These are phyloP conservation scores for Colletotrichum sublineola DNA, from an alignment of 2,329 filamentous ascomycete genomes.

Conservation along the genomic window DNA sequence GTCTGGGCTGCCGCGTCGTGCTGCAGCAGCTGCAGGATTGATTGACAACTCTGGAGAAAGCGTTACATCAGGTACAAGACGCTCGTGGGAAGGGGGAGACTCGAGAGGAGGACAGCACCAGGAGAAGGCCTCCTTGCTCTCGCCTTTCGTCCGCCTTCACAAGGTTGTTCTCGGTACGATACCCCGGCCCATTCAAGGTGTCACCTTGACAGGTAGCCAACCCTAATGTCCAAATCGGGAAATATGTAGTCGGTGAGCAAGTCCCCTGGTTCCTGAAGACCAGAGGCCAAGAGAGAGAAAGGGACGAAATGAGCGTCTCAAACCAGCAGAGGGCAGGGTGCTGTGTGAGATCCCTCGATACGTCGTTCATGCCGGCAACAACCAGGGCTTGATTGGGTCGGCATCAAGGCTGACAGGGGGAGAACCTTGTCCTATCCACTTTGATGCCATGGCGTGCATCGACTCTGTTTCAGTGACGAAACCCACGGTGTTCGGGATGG, in stretches of 20 bases:
- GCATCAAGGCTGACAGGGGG: constrained; percentile 51
- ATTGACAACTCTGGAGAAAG: constrained; percentile 1
- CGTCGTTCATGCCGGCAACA: constrained; percentile 47
- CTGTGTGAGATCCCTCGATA: constrained; percentile 46
- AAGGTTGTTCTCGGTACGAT: constrained; percentile 3
- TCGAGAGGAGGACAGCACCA: background rate
- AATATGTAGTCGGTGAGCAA: background rate
- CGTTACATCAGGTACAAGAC: constrained; percentile 2
- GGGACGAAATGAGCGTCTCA: constrained; percentile 46
- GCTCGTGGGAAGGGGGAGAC: background rate
- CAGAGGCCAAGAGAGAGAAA: constrained; percentile 22
- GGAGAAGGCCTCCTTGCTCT: constrained; percentile 7
- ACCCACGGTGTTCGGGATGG: constrained; percentile 59
- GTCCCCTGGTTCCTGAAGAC: background rate
- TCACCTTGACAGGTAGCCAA: constrained; percentile 12
- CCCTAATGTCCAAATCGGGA: background rate
- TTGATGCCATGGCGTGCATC: constrained; percentile 46
- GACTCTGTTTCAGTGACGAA: constrained; percentile 60
- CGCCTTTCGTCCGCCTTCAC: background rate
- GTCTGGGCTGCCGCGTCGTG: constrained; percentile 24
- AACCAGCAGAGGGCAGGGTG: constrained; percentile 47
- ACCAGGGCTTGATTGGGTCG: constrained; percentile 49
- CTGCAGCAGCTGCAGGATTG: background rate
- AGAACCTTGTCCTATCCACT: constrained; percentile 36
- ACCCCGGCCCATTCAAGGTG: constrained; percentile 16